A percentile compares a stretch with the other conserved stretches of the same genome.
These are phyloP conservation scores for Poteriospumella lacustris DNA, from an alignment of 108 stramenopile genomes.

Conservation along the genomic window DNA sequence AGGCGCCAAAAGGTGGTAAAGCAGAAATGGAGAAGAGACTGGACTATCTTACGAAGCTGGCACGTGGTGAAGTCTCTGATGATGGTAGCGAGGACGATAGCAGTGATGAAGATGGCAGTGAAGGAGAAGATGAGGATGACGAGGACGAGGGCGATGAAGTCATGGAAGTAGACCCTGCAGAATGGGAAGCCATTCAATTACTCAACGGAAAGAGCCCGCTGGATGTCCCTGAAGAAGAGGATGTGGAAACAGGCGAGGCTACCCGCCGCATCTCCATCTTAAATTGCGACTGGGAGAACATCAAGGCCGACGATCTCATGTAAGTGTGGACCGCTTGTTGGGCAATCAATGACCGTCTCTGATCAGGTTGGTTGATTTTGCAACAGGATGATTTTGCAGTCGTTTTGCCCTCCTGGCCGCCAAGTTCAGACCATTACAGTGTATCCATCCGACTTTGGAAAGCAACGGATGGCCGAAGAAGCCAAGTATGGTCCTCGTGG, in stretches of 20 bases:
- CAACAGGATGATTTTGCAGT: conserved; percentile 61
- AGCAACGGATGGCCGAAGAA: conserved; percentile 76
- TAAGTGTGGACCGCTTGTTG: neutral
- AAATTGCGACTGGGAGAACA: conserved; percentile 82
- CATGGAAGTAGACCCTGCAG: conserved; percentile 45
- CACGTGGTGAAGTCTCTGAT: conserved; percentile 65
- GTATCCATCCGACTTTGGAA: conserved; percentile 70
- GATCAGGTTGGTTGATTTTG: too few relatives aligned
- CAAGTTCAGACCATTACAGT: conserved; percentile 64
- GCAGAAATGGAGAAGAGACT: conserved; percentile 60
- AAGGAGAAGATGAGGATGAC: neutral
- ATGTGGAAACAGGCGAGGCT: conserved; percentile 31
- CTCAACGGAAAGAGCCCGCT: too few relatives aligned
- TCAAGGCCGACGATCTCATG: conserved; percentile 79
- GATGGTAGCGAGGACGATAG: neutral
- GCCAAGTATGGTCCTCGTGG: conserved; percentile 63
- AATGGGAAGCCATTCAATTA: conserved; percentile 33
- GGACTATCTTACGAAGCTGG: conserved; percentile 81
- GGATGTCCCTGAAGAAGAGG: conserved; percentile 13
- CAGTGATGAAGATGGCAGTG: conserved; percentile 1
- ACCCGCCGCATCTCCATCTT: conserved; percentile 61
- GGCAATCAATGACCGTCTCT: too few relatives aligned
- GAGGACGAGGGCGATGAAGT: conserved; percentile 35
- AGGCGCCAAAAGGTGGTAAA: neutral
- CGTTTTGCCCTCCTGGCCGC: conserved; percentile 63